Percentiles rank a stretch among this genome's conserved stretches.
These are phyloP conservation scores for Ensete ventricosum DNA, from an alignment of 176 grass and related monocot species.

Conservation along the genomic window DNA sequence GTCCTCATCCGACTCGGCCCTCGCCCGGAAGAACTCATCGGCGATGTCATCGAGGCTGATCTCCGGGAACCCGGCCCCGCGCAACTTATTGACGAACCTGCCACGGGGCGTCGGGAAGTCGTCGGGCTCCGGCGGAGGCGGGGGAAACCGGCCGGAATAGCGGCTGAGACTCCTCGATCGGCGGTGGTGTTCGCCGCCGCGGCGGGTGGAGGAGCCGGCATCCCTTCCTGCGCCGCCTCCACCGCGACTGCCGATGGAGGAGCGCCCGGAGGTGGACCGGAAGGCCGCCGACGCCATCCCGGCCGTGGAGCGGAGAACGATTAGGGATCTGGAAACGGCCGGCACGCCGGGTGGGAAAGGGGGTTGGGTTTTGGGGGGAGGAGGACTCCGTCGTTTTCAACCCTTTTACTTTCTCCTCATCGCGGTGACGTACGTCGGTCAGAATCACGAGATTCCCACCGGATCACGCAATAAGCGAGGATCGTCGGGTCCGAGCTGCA, in stretches of 20 bases:
- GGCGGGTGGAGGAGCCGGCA: conserved; percentile 26
- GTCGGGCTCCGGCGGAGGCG: conserved; percentile 41
- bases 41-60: conserved; percentile 96
- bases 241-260: conserved; percentile 15
- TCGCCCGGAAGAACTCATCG: conserved; percentile 74
- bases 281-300: conserved; percentile 19
- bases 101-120: conserved; percentile 51
- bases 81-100: conserved; percentile 63
- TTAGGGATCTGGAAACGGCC: no score
- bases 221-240: conserved; percentile 21
- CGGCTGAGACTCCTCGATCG: conserved; percentile 75
- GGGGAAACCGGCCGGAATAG: conserved; percentile 31
- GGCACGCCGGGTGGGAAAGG: no score
- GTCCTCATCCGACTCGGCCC: conserved; percentile 86
- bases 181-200: conserved; percentile 21
- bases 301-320: background rate
- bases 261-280: conserved; percentile 14
- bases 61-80: conserved; percentile 30
- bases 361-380: no score
- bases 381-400: no score
- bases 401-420: no score
- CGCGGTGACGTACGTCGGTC: no score
- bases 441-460: no score
- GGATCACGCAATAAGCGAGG: no score
- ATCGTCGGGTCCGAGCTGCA: no score